Conservation (phyloP, 2,329 filamentous ascomycete species). For the Dryadomyces quercivorus region DNA sequence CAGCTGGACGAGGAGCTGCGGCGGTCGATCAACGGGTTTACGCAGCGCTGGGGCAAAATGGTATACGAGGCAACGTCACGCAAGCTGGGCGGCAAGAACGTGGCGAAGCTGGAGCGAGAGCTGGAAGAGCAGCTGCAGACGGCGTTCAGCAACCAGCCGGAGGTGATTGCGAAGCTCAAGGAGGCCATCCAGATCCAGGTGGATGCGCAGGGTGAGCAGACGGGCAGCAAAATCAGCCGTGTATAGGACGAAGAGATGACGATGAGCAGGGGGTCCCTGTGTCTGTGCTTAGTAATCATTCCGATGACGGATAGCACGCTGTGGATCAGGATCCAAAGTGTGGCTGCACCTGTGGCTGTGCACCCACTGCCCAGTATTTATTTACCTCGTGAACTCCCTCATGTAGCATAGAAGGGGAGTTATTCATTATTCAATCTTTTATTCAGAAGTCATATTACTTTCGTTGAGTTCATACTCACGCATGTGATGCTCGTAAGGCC, state of each 20-base stretch:
- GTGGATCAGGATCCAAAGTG: too few species aligned
- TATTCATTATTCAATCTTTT: too few species aligned
- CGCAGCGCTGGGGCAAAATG: slow-evolving; percentile 43
- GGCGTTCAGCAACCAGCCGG: slow-evolving; percentile 47
- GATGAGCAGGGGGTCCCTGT: not conserved
- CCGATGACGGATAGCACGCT: not conserved
- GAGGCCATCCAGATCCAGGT: slow-evolving; percentile 48
- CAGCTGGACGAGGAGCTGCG: slow-evolving; percentile 51
- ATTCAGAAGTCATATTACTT: too few species aligned
- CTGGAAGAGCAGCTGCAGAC: slow-evolving; percentile 42
- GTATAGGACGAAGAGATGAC: slow-evolving; percentile 1
- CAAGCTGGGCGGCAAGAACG: slow-evolving; percentile 35
- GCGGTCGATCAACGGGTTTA: slow-evolving; percentile 51
- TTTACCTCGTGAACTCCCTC: too few species aligned
- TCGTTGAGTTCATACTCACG: too few species aligned
- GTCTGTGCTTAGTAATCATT: not conserved
- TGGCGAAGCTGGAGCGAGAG: slow-evolving; percentile 42
- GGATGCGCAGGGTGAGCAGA: slow-evolving; percentile 34
- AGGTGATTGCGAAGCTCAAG: slow-evolving; percentile 46
- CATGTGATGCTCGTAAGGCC: too few species aligned
- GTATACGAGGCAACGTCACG: slow-evolving; percentile 35
- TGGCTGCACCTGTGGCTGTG: too few species aligned
- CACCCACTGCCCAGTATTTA: too few species aligned
- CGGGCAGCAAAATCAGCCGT: slow-evolving; percentile 10
- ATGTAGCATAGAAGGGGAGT: too few species aligned